Conservation (phyloP, 257 asterid genomes). For the Leptodermis oblonga region DNA sequence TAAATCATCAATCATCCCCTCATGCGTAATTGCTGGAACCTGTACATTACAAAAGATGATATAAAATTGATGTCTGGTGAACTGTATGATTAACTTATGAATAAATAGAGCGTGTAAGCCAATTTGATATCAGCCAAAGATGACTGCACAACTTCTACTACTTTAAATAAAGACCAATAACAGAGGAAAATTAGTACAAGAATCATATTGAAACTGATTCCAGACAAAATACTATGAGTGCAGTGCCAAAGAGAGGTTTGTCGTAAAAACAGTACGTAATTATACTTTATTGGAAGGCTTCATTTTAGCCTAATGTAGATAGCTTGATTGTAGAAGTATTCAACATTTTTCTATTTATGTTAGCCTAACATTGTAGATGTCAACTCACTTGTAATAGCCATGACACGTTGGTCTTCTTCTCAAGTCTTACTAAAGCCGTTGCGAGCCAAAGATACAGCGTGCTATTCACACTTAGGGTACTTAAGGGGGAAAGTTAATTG, state of each 20-base stretch:
- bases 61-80: constrained; percentile 1
- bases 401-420: not conserved
- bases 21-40: constrained; percentile 32
- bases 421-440: not conserved
- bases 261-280: not conserved
- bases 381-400: not conserved
- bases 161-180: not conserved
- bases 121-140: not conserved
- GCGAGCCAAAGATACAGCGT: not conserved
- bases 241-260: not conserved
- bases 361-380: not conserved
- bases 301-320: not conserved
- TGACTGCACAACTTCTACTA: not conserved
- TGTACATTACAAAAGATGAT: constrained; percentile 26
- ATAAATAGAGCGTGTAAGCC: not conserved
- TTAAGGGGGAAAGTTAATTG: not conserved
- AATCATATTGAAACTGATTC: not conserved
- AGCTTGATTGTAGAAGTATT: not conserved
- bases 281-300: not conserved
- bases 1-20: constrained; percentile 30
- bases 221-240: not conserved
- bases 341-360: not conserved
- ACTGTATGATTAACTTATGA: constrained; percentile 15
- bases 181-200: not conserved
- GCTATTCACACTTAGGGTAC: not conserved